Evolutionary conservation across 83 land plant species (phyloP).

Genomic region (Diphasiastrum complanatum): DNA sequence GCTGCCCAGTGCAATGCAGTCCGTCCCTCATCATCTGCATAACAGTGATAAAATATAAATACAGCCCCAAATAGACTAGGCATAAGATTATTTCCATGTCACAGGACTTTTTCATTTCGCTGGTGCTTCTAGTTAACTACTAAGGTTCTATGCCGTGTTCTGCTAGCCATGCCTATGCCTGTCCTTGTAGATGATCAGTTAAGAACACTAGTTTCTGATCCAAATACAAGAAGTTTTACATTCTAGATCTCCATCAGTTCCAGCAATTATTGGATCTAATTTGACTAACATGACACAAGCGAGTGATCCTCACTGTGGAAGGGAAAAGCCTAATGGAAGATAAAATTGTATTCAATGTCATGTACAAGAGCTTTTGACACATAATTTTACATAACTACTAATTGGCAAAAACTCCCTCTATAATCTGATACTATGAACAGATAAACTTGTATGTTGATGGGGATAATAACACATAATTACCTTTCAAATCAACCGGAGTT

Average conservation of each 20-base stretch:
- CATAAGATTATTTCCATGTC: not conserved
- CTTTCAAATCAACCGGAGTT: slow-evolving; percentile 50
- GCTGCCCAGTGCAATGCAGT: slow-evolving; percentile 96
- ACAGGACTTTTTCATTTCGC: slow-evolving; percentile 1
- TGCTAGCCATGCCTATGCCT: no score
- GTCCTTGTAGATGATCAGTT: no score
- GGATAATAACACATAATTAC: slow-evolving; percentile 24
- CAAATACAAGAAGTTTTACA: no score
- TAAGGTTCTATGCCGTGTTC: no score
- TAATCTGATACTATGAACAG: not conserved
- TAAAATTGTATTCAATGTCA: no score
- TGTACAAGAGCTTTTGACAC: no score
- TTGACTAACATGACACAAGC: not conserved
- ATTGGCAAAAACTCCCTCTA: not conserved
- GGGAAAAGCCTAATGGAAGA: no score
- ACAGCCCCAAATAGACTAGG: not conserved
- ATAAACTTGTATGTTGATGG: not conserved
- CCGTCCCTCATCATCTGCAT: slow-evolving; percentile 85
- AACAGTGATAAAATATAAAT: slow-evolving; percentile 1
- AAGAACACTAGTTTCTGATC: no score
- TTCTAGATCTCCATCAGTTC: not conserved
- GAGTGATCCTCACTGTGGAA: no score
- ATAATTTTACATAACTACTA: no score
- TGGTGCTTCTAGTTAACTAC: no score
- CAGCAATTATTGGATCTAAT: not conserved